These are phyloP conservation scores for Ichthyophthirius multifiliis DNA, from an alignment of 169 alveolate species.

Conservation along the genomic window DNA sequence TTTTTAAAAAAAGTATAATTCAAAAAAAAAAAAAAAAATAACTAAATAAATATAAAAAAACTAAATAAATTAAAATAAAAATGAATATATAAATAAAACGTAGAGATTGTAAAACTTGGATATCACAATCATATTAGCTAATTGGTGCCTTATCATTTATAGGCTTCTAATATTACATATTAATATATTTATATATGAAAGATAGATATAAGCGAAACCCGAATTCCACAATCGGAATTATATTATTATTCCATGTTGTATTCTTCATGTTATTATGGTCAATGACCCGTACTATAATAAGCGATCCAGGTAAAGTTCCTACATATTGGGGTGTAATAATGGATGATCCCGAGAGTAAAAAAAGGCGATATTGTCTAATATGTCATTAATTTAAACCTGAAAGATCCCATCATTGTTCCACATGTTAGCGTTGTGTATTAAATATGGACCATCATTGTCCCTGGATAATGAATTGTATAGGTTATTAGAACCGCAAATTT, in stretches of 20 bases:
- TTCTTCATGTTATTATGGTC: conserved; percentile 53
- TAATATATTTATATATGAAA: not conserved
- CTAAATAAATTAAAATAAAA: too few species aligned
- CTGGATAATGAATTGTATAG: conserved; percentile 98
- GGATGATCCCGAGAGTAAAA: conserved; percentile 96
- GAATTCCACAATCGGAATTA: not conserved
- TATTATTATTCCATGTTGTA: conserved; percentile 45
- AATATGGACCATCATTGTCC: conserved; percentile 99
- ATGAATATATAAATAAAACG: too few species aligned
- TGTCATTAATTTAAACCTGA: conserved; percentile 99
- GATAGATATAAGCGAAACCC: not conserved
- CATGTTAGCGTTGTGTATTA: conserved; percentile 88
- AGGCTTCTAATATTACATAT: not conserved
- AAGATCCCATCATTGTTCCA: conserved; percentile 97
- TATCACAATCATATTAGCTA: not conserved
- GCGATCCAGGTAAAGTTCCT: conserved; percentile 97
- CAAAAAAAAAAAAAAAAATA: too few species aligned
- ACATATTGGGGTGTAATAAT: conserved; percentile 95
- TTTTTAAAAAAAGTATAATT: too few species aligned
- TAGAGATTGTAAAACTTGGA: not conserved
- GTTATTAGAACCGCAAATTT: conserved; percentile 94
- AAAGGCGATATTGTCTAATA: conserved; percentile 93
- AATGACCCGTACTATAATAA: conserved; percentile 60
- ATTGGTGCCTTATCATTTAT: not conserved
- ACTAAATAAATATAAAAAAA: too few species aligned